Evolutionary conservation across 2,329 filamentous ascomycete species (phyloP), one percentile per base, ranked within the genome.

Genomic region (Uncinocarpus reesii): DNA sequence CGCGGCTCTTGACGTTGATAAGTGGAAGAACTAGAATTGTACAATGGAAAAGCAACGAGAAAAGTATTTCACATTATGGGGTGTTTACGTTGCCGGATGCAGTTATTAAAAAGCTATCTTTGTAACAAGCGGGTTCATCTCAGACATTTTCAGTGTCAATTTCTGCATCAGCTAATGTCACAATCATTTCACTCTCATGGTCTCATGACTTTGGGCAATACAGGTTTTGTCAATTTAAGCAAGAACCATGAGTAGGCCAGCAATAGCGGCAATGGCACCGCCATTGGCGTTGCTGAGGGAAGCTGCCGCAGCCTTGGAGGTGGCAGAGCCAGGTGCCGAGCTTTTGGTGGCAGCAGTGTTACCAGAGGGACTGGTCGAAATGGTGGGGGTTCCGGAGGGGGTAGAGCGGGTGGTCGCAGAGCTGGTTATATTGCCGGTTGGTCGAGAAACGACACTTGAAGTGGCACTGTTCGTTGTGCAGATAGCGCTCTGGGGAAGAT

Each of bases 401-500:
- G 57, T 52, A 7, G 47, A 5, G 5, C 50, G 23, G 16, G 53
- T 41, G 38, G 51, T 46, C 8, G 49, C 43, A 13, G 47, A 31
- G 24, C 24, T 16, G 7, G 48, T 23, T 24, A 32, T 34, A 16
- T 34, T 40, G 16, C 41, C 46, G 15, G 53, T 53, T 10, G 50
- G 29, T 52, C 64, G 67, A 43, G 52, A 57, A 20, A 62, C 60
- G 23, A 11, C 20, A 13, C 11, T n/a, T 6, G 36, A 21, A 2
- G 8, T 20, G 6, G 20, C 20, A 7, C 10, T 40, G 20, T 35
- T 45, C 10, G 54, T 53, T 10, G 50, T 28, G 53, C 65, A 67
- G 46, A 53, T 57, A 21, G 63, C 61, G 26, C 57, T 50, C 42
- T 55, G 49, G 48, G 66, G 65, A 20, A 70, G 55, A 42, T 63